Percentiles rank a stretch among this genome's conserved stretches.
Conservation (phyloP, 768 basidiomycete genomes). For the Paxillus ammoniavirescens region DNA sequence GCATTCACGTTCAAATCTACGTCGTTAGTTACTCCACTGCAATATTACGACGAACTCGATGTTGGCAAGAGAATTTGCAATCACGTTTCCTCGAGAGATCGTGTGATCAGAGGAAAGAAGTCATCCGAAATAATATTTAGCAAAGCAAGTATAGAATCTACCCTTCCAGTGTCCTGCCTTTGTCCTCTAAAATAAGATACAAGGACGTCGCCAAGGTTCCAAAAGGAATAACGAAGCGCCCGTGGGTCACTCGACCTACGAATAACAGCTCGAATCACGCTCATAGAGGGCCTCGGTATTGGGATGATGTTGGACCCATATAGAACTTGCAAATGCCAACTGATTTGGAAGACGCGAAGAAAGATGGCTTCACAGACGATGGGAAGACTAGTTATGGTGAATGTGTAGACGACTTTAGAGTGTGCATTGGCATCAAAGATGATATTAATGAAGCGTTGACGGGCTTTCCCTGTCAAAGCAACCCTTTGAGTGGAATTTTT, state of each 20-base stretch:
- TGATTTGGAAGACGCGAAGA: not conserved
- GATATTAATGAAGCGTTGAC: not conserved
- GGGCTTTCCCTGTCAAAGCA: constrained; percentile 13
- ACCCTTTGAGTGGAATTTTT: not conserved
- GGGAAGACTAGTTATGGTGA: not conserved
- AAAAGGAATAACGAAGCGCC: not conserved
- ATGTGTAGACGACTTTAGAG: constrained; percentile 1
- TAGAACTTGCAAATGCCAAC: not conserved
- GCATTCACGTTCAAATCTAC: not conserved
- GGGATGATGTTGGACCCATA: not conserved
- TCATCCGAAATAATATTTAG: not conserved
- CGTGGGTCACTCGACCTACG: not conserved
- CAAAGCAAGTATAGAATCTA: not conserved
- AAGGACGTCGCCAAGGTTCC: not conserved
- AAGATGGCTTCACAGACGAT: not conserved
- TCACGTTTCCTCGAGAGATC: not conserved
- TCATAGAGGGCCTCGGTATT: not conserved
- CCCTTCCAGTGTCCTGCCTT: no score
- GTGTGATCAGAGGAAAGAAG: not conserved
- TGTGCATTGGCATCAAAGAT: not conserved
- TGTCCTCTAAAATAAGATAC: not conserved
- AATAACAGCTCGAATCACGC: not conserved
- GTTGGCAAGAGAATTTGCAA: not conserved
- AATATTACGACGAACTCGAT: no score
- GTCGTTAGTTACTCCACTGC: no score